These are phyloP conservation scores for Flaveria brownii DNA, from an alignment of 129 eudicot species.

Conservation along the genomic window DNA sequence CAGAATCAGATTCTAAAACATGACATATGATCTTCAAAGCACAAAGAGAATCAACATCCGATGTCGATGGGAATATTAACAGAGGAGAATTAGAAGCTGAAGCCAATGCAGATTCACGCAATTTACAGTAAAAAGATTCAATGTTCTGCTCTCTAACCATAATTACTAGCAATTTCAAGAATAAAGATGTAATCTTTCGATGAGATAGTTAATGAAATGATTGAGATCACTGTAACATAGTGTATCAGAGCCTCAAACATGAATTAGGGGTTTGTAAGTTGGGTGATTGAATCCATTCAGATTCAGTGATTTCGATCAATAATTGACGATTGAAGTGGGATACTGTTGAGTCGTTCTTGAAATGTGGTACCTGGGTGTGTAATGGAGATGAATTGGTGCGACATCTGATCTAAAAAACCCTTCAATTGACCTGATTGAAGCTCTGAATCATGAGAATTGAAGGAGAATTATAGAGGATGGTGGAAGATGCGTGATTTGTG, in stretches of 20 bases:
- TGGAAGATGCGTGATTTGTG: not conserved
- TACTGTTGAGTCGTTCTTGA: not conserved
- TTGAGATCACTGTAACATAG: too few species aligned
- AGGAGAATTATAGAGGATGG: not conserved
- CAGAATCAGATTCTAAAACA: too few species aligned
- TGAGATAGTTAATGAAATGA: too few species aligned
- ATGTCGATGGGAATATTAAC: too few species aligned
- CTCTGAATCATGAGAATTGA: not conserved
- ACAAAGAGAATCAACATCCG: too few species aligned
- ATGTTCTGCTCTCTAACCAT: too few species aligned
- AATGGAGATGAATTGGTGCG: slow-evolving; percentile 19
- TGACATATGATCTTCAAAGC: too few species aligned
- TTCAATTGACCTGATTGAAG: not conserved
- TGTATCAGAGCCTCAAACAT: slow-evolving; percentile 45
- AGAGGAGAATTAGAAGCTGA: too few species aligned
- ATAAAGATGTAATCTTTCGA: too few species aligned
- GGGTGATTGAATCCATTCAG: not conserved
- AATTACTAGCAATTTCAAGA: too few species aligned
- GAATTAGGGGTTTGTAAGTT: slow-evolving; percentile 23
- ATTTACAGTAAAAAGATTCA: too few species aligned
- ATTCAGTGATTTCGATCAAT: not conserved
- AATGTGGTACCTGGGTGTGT: slow-evolving; percentile 17
- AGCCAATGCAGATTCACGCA: too few species aligned
- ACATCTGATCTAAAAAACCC: not conserved
- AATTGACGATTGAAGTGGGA: slow-evolving; percentile 11